Base-by-base conservation (phyloP, 768 basidiomycete genomes). In the Trametopsis cervina region DNA sequence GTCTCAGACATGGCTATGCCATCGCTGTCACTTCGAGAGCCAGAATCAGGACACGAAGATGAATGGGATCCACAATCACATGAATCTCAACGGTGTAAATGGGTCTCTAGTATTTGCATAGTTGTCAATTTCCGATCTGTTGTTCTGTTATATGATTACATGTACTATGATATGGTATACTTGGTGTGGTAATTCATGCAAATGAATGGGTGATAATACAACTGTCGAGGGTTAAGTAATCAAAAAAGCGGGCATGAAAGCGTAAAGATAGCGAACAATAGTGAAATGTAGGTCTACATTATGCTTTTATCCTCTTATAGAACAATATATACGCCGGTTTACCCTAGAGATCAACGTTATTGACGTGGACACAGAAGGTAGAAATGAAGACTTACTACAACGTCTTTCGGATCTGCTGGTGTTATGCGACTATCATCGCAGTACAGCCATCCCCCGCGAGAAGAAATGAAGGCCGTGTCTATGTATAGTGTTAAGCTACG, bases 381-480 rank as follows among this genome's bases (percentile, higher is more conserved):
- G 38, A 29, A 50, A 15, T 15, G 15, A 62, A 49, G 4, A 73
- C 87, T 56, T 59, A 94, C 90, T 44, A 91, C 85, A 4, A 96
- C 86, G 62, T 93, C 85, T 59, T 79, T 85, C 41, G 82, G 70
- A 44, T 89, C 81, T 23, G 80, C 81, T 38, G 74, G 60, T 42
- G 80, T 80, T 51, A 97, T 75, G 57, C 86, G 87, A 58, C 92
- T 93, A 63, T 98, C 95, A 59, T 96, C 93, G 62, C 92, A 94
- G 59, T 89, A 89, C 62, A 84, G 68, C 96, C 96, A 99, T 29
- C 87, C 83, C 26, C 87, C 85, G 45, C 83, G 75, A 13, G 87
- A 90, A 27, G 89, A 79, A 44, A 99, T 81, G 59, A 82, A 93
- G 17, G 96, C 92, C 40, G 95, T 98, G 64, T 98, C 95, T 96